Evolutionary conservation across 1,284 basidiomycete genomes (phyloP), one percentile per base, ranked within the genome.

Genomic region (Schizophyllum amplum): DNA sequence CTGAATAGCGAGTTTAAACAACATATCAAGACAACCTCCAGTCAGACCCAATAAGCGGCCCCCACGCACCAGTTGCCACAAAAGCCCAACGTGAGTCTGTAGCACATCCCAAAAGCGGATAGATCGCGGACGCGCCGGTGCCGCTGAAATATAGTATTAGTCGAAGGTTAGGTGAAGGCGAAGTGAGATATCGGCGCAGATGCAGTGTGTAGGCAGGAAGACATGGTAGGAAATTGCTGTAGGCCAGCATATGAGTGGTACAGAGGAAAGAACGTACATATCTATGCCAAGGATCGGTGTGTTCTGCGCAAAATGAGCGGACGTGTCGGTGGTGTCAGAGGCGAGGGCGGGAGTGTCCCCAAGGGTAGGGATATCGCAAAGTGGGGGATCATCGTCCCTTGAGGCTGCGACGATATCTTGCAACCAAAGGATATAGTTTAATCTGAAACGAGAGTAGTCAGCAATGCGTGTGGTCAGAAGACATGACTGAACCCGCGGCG

Each of bases 81-180:
- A 94, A 83, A 0, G 64, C 63, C 77, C 87, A 90, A 1, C 65
- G 67, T 1, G 76, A 68, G 42, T 84, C 73, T 22, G 83, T 67
- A 1, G 71, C 75, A 65, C 86, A 87, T 0, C 81, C 81, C 0
- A 98, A 77, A 0, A 97, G 73, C 0, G 94, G 87, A 63, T 98
- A 98, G 60, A 98, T 94, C 0, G 84, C 90, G 0, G 91, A 90
- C 6, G 94, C 86, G 0, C 95, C 95, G 6, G 93, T 96, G 17
- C 95, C 95, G 47, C 94, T 95, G 61, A 9, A 9, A 42, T 3
- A 9, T 13, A 42, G n/a, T n/a, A n/a, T n/a, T n/a, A n/a, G n/a
- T n/a, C n/a, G n/a, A n/a, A n/a, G n/a, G n/a, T n/a, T n/a, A n/a
- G n/a, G n/a, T n/a, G n/a, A n/a, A n/a, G n/a, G n/a, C n/a, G n/a